Base-by-base conservation (phyloP, 164 flowering plant genomes). In the Tinospora cordifolia region DNA sequence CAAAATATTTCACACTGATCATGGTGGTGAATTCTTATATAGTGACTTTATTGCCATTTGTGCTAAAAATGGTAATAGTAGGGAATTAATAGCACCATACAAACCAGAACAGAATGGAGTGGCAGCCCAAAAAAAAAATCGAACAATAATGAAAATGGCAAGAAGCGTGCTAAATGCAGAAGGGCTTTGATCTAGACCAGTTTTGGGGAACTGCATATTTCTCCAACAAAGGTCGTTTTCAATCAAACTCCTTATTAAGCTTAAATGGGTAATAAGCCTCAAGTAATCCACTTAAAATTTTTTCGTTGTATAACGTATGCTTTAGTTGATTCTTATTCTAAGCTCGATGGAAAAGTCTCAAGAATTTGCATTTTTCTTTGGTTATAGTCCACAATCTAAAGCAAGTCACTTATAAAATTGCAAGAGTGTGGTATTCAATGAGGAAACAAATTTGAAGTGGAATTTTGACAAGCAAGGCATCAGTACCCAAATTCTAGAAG, bases 141-240 rank as follows among this genome's bases (percentile, higher is more conserved):
- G 58, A 41, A 66, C 19, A 3, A 14, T 69, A n/a, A 49, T 57
- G 3, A 64, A 69, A 24, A 69, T 69, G 71, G 64, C 63, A 0
- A 14, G 64, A 34, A 69, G 47, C 27, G n/a, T 57, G 27, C 19
- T 36, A 3, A 34, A 69, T 21, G 34, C 54, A 8, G 26, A 49
- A 8, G 12, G 0, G 0, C 69, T 49, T 30, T n/a, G n/a, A n/a
- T n/a, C 49, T 27, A 7, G 58, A 69, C 38, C 25, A 57, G 6
- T 57, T 69, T 36, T 69, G 49, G 63, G 64, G 47, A 26, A 47
- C 57, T 57, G 49, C 47, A 19, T 38, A n/a, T 3, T 72, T 39
- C 15, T 11, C 57, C 57, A 49, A 49, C 57, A 4, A 49, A 3
- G 57, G 57, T 0, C 15, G 11, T 3, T 15, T 3, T 6, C 3